Percentiles rank a stretch among this genome's conserved stretches.
Conservation (phyloP, 2,329 filamentous ascomycete genomes). For the Hymenoscyphus salicellus region DNA sequence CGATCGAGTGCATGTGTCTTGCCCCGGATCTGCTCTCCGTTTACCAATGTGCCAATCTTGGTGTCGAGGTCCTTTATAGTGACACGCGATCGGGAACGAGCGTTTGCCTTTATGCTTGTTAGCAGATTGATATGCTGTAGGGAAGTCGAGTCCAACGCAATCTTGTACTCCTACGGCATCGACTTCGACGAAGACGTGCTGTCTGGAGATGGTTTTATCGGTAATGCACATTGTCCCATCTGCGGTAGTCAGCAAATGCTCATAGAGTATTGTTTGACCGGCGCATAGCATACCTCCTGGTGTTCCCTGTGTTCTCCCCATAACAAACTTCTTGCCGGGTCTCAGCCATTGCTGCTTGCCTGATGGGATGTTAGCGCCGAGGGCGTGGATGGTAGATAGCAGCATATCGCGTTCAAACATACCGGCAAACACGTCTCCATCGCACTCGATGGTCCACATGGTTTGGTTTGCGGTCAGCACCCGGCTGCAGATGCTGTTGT, state of each 20-base stretch:
- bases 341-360: conserved; percentile 77
- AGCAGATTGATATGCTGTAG: conserved; percentile 13
- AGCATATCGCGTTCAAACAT: conserved; percentile 19
- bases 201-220: conserved; percentile 80
- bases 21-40: conserved; percentile 68
- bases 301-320: conserved; percentile 76
- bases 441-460: conserved; percentile 56
- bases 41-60: conserved; percentile 77
- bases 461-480: background rate
- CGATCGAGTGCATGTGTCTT: conserved; percentile 54
- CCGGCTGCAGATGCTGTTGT: background rate
- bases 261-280: conserved; percentile 9
- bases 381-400: background rate
- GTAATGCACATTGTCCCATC: conserved; percentile 68
- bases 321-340: conserved; percentile 80
- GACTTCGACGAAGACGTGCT: conserved; percentile 79
- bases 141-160: conserved; percentile 51
- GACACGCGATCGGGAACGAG: conserved; percentile 57
- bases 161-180: conserved; percentile 62
- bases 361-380: conserved; percentile 35
- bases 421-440: conserved; percentile 52
- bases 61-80: conserved; percentile 77
- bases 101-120: conserved; percentile 23
- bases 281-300: conserved; percentile 52
- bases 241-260: conserved; percentile 34